Evolutionary conservation across 768 basidiomycete genomes (phyloP), one percentile per base, ranked within the genome.

Genomic region (Pleurotus giganteus): DNA sequence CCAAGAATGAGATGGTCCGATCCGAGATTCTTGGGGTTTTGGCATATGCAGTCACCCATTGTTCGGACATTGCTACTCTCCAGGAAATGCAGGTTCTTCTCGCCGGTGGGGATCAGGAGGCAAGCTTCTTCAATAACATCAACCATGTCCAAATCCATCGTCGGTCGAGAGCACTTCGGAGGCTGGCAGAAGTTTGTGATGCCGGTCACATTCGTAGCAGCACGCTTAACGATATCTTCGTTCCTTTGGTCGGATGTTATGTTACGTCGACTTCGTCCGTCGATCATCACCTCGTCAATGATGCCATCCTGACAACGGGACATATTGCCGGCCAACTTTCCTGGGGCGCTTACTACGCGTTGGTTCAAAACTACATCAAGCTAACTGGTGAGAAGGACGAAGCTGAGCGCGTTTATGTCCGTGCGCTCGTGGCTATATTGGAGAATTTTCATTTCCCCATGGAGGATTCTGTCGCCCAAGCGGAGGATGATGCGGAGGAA

Each of bases 121-220:
- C 93, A 28, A 94, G 89, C 65, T 95, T 98, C 74, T 98, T 99
- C 81, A 88, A 87, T 75, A 99, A 99, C 69, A 84, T 98, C 45
- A 83, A 89, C 51, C 97, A 99, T 65, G 83, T 98, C 41, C 97
- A 99, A 70, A 73, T 88, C 2, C 95, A 98, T 68, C 84, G 95
- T 58, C 85, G 96, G 21, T 85, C 86, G 1, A 75, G 96, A 56
- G 95, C 96, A 2, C 76, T 97, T 26, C 82, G 90, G 12, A 79
- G 93, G n/a, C 80, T 98, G 17, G 84, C 83, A 4, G 94, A 94
- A 49, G 79, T 85, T 53, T 87, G 86, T 57, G 80, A 84, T 7
- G 81, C 84, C 39, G 84, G 83, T 1, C 73, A 73, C 27, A 63
- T 98, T 31, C 75, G 84, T 32, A 89, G 86, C 63, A 79, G 75